These are phyloP conservation scores for Miscanthus sacchariflorus DNA, from an alignment of 202 grass and related monocot species.

Conservation along the genomic window DNA sequence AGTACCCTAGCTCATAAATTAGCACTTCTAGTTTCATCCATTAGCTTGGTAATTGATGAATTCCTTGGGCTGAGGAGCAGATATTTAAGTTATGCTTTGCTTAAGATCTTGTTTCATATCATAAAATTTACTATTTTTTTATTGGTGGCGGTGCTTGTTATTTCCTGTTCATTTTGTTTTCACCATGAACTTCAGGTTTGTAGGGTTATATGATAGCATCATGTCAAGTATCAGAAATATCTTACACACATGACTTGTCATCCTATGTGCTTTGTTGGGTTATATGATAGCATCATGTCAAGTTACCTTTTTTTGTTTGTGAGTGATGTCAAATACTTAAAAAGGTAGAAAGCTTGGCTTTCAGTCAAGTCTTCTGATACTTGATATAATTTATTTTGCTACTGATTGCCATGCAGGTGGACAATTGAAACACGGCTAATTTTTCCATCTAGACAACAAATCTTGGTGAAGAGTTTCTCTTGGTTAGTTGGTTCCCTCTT, in stretches of 20 bases:
- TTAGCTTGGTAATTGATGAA: background rate
- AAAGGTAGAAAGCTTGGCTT: background rate
- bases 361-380: background rate
- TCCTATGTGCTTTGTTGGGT: too few relatives aligned
- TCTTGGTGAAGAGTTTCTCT: conserved; percentile 80
- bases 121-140: background rate
- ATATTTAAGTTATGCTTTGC: background rate
- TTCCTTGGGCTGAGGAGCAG: conserved; percentile 1
- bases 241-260: conserved; percentile 40
- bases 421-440: conserved; percentile 81
- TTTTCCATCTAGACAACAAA: conserved; percentile 74
- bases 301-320: conserved; percentile 22
- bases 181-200: conserved; percentile 60
- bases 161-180: conserved; percentile 9
- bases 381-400: conserved; percentile 23
- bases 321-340: background rate
- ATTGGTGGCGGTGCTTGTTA: background rate
- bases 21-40: background rate
- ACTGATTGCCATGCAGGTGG: conserved; percentile 63
- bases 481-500: conserved; percentile 41
- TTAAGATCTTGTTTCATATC: background rate
- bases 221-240: conserved; percentile 53
- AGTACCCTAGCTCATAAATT: background rate
- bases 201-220: too few relatives aligned
- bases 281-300: too few relatives aligned